Base-by-base conservation (phyloP, 371 early-diverging fungal genomes). In the Lichtheimia hyalospora region DNA sequence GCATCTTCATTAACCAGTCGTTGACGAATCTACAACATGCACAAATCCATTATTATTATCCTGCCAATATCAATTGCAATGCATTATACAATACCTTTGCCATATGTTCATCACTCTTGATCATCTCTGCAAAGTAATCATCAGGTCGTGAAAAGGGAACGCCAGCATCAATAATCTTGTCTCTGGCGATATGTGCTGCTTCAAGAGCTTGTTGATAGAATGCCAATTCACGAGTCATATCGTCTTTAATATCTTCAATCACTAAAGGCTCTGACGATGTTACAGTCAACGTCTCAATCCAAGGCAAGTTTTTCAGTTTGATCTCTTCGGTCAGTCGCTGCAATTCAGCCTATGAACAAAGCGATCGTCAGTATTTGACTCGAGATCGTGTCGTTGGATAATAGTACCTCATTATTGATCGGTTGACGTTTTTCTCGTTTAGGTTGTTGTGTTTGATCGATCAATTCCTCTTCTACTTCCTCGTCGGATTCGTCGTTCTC, bases 41-140 rank as follows among this genome's bases (percentile, higher is more conserved):
- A 2, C 25, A 27, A 5, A 27, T 27, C 27, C 27, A 27, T 27
- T 27, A 27, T 27, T 27, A 27, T 7, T n/a, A n/a, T n/a, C 27
- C 27, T 2, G 27, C n/a, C n/a, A 27, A 27, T 27, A 3, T 7
- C 27, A 34, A 10, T 8, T 34, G 2, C 34, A 6, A 34, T 34
- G 34, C 34, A 0, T 34, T 34, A 16, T 46, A 48, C 18, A 28
- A 15, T 56, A 92, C 82, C 66, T 78, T 86, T 49, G 84, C 83
- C 97, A 97, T 96, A 64, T 96, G 96, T 60, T 89, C 89, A 67
- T 97, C 98, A 2, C 92, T 83, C 80, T 97, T 97, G 65, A 97
- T 81, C 98, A 97, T 97, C 77, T 96, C 96, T 25, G 97, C 97
- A 84, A 92, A 96, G 67, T 93, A 97, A 56, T 96, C 96, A 54